A percentile compares a stretch with the other conserved stretches of the same genome.
phyloP scores from a whole-genome alignment of 257 asterid genomes.

The Cynanchum wilfordii region DNA sequence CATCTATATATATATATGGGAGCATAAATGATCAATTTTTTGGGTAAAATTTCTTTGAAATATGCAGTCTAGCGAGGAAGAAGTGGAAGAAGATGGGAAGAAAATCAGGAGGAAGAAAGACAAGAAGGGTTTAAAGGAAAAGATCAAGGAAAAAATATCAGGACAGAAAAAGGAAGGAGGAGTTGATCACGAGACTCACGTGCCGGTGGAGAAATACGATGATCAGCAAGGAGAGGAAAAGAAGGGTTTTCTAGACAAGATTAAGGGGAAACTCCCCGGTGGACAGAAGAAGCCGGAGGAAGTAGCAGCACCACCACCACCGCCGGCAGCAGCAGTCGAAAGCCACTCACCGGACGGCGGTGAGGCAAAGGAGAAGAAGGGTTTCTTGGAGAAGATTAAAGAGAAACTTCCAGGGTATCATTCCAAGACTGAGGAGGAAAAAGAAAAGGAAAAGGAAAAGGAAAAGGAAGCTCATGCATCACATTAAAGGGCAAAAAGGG shows the following conservation, averaged over 20 bases:
- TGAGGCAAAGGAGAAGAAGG: slow-evolving; percentile 64
- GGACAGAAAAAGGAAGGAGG: slow-evolving; percentile 41
- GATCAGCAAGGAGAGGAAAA: slow-evolving; percentile 51
- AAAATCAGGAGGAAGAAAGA: slow-evolving; percentile 60
- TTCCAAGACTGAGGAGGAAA: slow-evolving; percentile 58
- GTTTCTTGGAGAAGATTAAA: slow-evolving; percentile 86
- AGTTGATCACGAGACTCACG: slow-evolving; percentile 11
- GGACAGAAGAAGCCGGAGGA: slow-evolving; percentile 56
- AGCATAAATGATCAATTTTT: no score
- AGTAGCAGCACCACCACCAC: slow-evolving; percentile 17
- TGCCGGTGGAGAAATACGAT: slow-evolving; percentile 35
- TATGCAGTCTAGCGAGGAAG: slow-evolving; percentile 78
- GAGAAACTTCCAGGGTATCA: slow-evolving; percentile 88
- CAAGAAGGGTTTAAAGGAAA: slow-evolving; percentile 67
- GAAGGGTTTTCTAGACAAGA: slow-evolving; percentile 70
- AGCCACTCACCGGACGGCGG: slow-evolving; percentile 24
- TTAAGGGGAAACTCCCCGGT: slow-evolving; percentile 67
- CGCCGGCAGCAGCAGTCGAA: slow-evolving; percentile 22
- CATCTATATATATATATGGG: no score
- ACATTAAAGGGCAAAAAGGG: slow-evolving; percentile 17
- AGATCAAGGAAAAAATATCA: slow-evolving; percentile 44
- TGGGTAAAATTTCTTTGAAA: no score
- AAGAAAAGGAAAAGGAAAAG: slow-evolving; percentile 48
- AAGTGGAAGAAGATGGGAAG: slow-evolving; percentile 48
- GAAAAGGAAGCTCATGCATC: slow-evolving; percentile 23